These are phyloP conservation scores for Euphrasia arctica DNA, from an alignment of 305 asterid species.

Conservation along the genomic window DNA sequence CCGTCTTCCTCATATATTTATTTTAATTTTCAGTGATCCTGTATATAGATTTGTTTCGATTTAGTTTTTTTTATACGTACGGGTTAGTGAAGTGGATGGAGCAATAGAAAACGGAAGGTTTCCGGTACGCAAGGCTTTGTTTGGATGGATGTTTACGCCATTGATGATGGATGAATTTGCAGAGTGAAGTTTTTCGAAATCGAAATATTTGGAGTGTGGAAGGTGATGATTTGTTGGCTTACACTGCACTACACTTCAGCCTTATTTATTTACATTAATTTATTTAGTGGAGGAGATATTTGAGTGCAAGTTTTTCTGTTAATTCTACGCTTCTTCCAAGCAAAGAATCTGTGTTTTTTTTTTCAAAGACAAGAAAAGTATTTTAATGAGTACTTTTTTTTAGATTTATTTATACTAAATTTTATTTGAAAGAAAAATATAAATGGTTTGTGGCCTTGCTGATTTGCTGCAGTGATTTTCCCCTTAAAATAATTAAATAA, in stretches of 20 bases:
- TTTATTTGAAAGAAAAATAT: too few relatives aligned
- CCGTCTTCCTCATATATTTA: constrained; percentile 48
- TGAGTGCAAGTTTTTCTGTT: constrained; percentile 15
- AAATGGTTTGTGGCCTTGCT: too few relatives aligned
- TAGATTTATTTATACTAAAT: not conserved
- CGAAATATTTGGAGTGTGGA: not conserved
- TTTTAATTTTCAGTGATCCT: not conserved
- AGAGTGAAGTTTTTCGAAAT: not conserved
- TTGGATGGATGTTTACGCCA: constrained; percentile 35
- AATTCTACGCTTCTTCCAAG: constrained; percentile 32
- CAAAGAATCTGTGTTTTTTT: constrained; percentile 29
- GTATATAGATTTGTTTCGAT: not conserved
- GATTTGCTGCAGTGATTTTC: too few relatives aligned
- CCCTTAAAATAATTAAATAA: too few relatives aligned
- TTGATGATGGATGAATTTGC: constrained; percentile 27
- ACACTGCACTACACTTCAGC: constrained; percentile 41
- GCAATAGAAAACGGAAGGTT: constrained; percentile 26
- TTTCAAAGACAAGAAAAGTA: constrained; percentile 1
- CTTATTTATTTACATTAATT: constrained; percentile 25
- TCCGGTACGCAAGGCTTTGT: constrained; percentile 34
- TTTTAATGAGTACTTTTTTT: not conserved
- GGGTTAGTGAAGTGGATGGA: constrained; percentile 3
- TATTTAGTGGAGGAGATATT: constrained; percentile 5
- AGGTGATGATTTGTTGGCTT: constrained; percentile 29
- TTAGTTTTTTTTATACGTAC: not conserved